These are phyloP conservation scores for Lunularia cruciata DNA, from an alignment of 225 moss, liverwort and hornwort genomes.

Conservation along the genomic window DNA sequence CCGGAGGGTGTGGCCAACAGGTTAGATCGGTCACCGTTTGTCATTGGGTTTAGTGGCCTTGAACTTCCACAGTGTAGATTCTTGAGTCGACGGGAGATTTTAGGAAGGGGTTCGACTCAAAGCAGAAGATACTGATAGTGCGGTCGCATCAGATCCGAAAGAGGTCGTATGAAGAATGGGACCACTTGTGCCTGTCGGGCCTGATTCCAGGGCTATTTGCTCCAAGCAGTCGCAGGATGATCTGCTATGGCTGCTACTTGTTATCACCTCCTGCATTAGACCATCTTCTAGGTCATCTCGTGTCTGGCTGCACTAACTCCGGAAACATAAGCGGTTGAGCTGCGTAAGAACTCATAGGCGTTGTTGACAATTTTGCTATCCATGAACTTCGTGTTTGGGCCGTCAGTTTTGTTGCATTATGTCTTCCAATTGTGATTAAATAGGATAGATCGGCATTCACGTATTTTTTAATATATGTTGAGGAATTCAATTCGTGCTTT, in stretches of 20 bases:
- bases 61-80: no score
- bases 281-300: not conserved
- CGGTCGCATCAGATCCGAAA: constrained; percentile 4
- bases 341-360: not conserved
- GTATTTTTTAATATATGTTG: not conserved
- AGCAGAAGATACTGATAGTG: not conserved
- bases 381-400: not conserved
- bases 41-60: no score
- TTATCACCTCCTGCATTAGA: no score
- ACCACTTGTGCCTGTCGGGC: not conserved
- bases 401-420: no score
- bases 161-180: not conserved
- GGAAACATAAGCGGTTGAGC: not conserved
- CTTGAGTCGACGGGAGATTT: constrained; percentile 5
- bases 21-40: no score
- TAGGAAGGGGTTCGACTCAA: not conserved
- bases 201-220: not conserved
- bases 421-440: not conserved
- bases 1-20: no score
- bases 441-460: no score
- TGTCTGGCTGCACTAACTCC: not conserved
- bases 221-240: not conserved
- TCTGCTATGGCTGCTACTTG: not conserved
- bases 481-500: no score
- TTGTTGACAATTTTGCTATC: not conserved